These are phyloP conservation scores for Cystofilobasidium bisporidii DNA, from an alignment of 768 basidiomycete genomes.

Conservation along the genomic window DNA sequence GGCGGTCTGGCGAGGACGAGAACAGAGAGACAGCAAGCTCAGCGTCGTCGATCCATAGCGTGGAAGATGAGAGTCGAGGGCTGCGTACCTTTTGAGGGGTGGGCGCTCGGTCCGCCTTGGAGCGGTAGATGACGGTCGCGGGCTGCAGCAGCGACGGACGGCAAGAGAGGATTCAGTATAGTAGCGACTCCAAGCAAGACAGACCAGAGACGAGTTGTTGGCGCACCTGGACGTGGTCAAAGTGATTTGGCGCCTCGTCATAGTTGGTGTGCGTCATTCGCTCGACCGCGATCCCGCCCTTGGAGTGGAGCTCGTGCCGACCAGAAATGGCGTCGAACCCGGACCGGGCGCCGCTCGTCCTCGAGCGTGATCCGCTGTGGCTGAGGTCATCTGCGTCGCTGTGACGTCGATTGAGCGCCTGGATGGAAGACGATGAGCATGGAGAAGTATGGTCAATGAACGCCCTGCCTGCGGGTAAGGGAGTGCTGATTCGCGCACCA, in stretches of 20 bases:
- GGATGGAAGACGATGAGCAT: too few relatives aligned
- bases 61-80: too few relatives aligned
- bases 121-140: constrained; percentile 5
- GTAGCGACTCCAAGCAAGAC: background rate
- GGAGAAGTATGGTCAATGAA: too few relatives aligned
- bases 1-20: too few relatives aligned
- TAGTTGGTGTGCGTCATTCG: background rate
- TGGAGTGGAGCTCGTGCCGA: background rate
- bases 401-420: background rate
- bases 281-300: background rate
- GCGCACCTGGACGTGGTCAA: background rate
- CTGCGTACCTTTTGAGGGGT: background rate
- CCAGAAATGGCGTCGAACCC: background rate
- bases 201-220: background rate
- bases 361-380: background rate
- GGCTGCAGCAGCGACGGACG: background rate
- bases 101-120: background rate
- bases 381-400: background rate
- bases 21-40: too few relatives aligned
- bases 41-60: too few relatives aligned
- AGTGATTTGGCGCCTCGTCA: constrained; percentile 3
- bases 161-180: too few relatives aligned
- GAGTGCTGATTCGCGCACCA: too few relatives aligned
- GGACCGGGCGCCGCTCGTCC: background rate
- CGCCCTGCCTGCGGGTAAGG: too few relatives aligned